These are phyloP conservation scores for Solanum arcanum DNA, from an alignment of 257 asterid genomes.

Conservation along the genomic window DNA sequence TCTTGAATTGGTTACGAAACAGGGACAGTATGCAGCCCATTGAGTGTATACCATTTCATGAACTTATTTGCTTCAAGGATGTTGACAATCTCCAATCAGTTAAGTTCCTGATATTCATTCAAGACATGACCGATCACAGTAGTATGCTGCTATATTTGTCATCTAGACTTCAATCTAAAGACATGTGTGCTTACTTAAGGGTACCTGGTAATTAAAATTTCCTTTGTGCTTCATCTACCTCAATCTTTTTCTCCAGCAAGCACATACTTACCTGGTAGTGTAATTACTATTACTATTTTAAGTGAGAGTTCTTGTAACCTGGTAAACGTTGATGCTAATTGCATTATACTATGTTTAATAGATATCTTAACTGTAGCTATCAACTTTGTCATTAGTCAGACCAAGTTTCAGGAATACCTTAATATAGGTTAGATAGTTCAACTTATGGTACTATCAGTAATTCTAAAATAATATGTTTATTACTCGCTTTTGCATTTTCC, in stretches of 20 bases:
- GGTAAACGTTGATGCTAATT: neutral
- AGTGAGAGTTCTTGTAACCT: neutral
- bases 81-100: constrained; percentile 75
- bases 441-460: neutral
- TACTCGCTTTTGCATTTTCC: neutral
- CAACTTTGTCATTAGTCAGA: neutral
- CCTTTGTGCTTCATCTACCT: neutral
- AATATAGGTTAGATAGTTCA: neutral
- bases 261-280: neutral
- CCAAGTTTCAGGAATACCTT: neutral
- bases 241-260: neutral
- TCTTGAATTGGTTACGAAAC: constrained; percentile 16
- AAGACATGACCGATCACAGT: neutral
- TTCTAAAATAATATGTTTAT: neutral
- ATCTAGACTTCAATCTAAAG: neutral
- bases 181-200: neutral
- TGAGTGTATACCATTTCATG: constrained; percentile 54
- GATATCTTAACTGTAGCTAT: neutral
- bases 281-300: neutral
- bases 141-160: neutral
- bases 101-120: constrained; percentile 14
- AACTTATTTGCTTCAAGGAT: constrained; percentile 59
- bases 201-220: neutral
- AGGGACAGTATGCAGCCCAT: constrained; percentile 64
- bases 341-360: neutral